Evolutionary conservation across 164 flowering plant species (phyloP).

Genomic region (Cinnamomum chago): DNA sequence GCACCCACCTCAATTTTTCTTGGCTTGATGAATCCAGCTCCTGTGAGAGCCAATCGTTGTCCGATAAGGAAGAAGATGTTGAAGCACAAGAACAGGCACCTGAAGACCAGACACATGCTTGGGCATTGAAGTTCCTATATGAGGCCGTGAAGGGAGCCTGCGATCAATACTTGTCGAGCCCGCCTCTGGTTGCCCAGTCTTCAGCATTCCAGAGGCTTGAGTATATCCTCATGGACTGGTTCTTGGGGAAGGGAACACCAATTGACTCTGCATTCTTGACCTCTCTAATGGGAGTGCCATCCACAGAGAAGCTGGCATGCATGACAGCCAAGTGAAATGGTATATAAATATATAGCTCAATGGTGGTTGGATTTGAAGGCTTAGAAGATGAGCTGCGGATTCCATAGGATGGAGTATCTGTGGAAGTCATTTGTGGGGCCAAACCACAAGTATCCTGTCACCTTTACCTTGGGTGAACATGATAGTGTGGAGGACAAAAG

Average conservation of each 20-base stretch:
- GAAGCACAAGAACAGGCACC: not conserved
- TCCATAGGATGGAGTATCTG: constrained; percentile 10
- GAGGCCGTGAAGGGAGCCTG: not conserved
- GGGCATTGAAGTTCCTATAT: not conserved
- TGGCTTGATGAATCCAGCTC: not conserved
- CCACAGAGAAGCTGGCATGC: constrained; percentile 32
- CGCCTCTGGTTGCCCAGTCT: not conserved
- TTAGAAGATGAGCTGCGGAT: constrained; percentile 1
- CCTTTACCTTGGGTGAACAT: constrained; percentile 11
- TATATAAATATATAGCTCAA: not conserved
- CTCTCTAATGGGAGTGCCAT: constrained; percentile 35
- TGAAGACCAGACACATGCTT: not conserved
- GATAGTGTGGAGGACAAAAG: constrained; percentile 11
- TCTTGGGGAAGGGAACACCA: constrained; percentile 36
- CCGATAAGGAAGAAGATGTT: not conserved
- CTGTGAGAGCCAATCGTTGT: not conserved
- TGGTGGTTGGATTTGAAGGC: not conserved
- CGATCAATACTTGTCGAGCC: not conserved
- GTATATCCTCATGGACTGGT: constrained; percentile 39
- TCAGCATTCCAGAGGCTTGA: constrained; percentile 20
- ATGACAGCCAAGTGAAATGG: not conserved
- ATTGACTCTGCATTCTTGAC: constrained; percentile 27
- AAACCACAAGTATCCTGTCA: constrained; percentile 6
- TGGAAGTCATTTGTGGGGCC: constrained; percentile 5
- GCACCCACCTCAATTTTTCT: not conserved